Evolutionary conservation across 179 eudicot species (phyloP).

Genomic region (Patellifolia procumbens): DNA sequence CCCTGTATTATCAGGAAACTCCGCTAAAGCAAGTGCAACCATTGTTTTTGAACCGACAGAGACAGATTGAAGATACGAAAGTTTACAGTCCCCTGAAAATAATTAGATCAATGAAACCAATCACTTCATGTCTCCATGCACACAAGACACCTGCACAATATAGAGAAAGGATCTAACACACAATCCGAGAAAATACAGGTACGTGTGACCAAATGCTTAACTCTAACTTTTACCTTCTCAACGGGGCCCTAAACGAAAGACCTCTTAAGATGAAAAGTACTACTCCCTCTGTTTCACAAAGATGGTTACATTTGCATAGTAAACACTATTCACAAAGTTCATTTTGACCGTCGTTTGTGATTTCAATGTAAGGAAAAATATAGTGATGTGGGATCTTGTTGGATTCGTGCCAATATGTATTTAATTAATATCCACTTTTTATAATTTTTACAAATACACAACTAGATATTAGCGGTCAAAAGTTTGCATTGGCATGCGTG

Average conservation of each 20-base stretch:
- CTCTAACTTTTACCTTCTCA: background rate
- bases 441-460: too few relatives aligned
- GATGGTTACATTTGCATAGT: too few relatives aligned
- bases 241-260: background rate
- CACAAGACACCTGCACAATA: constrained; percentile 11
- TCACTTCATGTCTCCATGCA: background rate
- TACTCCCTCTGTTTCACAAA: too few relatives aligned
- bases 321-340: too few relatives aligned
- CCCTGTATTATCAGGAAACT: constrained; percentile 61
- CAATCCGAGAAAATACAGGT: constrained; percentile 8
- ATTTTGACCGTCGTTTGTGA: too few relatives aligned
- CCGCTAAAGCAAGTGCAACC: constrained; percentile 86
- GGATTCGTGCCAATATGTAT: too few relatives aligned
- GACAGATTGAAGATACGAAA: constrained; percentile 61
- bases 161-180: constrained; percentile 6
- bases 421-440: too few relatives aligned
- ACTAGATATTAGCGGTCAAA: too few relatives aligned
- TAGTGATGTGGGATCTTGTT: too few relatives aligned
- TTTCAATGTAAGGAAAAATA: too few relatives aligned
- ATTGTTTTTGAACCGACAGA: constrained; percentile 74
- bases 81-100: constrained; percentile 64
- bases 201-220: background rate
- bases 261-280: background rate
- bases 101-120: constrained; percentile 19
- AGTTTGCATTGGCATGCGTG: too few relatives aligned